phyloP scores from a whole-genome alignment of 2,329 filamentous ascomycete species.

The Colletotrichum magnum region DNA sequence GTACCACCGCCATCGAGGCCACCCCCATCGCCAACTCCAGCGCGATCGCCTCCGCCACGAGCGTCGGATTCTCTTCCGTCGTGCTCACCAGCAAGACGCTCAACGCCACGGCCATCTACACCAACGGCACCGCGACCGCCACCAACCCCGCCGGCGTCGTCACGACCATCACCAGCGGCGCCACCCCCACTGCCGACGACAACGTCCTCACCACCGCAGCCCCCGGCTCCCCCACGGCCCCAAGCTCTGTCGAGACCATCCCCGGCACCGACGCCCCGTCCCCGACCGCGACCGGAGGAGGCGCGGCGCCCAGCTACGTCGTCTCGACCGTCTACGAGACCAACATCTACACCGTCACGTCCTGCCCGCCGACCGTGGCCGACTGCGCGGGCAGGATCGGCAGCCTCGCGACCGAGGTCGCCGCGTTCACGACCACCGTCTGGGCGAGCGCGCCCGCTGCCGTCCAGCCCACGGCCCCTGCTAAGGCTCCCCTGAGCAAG shows the following conservation, averaged over 20 bases:
- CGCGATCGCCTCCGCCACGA: neutral
- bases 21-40: neutral
- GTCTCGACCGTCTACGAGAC: conserved; percentile 40
- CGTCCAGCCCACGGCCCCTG: neutral
- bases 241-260: neutral
- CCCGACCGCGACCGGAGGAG: neutral
- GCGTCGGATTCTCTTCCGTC: neutral
- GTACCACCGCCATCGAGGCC: neutral
- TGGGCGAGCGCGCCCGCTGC: conserved; percentile 40
- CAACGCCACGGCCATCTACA: conserved; percentile 1
- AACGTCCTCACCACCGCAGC: neutral
- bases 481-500: neutral
- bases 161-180: neutral
- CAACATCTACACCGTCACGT: conserved; percentile 37
- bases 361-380: conserved; percentile 33
- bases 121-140: conserved; percentile 2
- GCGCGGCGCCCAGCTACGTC: conserved; percentile 14
- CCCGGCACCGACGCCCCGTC: neutral
- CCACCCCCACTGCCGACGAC: neutral
- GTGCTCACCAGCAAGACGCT: neutral
- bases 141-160: neutral
- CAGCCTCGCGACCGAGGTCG: conserved; percentile 53
- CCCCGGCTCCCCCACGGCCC: neutral
- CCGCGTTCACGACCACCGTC: conserved; percentile 56
- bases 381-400: conserved; percentile 21